phyloP scores from a whole-genome alignment of 139 green algal genomes.

The Prasinococcaceae sp. region DNA sequence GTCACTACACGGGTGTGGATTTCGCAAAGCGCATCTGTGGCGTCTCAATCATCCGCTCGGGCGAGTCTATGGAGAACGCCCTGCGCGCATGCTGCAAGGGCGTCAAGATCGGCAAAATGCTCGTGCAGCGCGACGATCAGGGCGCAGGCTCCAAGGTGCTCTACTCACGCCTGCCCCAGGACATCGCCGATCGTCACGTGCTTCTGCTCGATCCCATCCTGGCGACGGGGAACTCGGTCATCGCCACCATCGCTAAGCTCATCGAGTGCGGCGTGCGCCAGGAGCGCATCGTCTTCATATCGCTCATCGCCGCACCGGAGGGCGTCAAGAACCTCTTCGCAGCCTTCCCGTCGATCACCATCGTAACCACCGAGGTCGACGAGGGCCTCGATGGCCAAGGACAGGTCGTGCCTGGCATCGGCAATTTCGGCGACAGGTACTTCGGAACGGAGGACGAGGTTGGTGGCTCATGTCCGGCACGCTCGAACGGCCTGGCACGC shows the following conservation, averaged over 20 bases:
- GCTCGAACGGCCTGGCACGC: too few relatives aligned
- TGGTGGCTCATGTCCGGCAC: too few relatives aligned
- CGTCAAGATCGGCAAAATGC: constrained; percentile 97
- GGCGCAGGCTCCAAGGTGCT: too few relatives aligned
- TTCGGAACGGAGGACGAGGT: constrained; percentile 31
- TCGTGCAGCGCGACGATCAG: constrained; percentile 60
- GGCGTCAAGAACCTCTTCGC: constrained; percentile 65
- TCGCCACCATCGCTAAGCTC: constrained; percentile 49
- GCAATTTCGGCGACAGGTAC: constrained; percentile 61
- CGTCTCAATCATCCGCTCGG: constrained; percentile 81
- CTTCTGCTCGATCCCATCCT: constrained; percentile 90
- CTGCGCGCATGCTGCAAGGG: constrained; percentile 91
- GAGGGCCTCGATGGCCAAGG: constrained; percentile 53
- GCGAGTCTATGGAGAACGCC: constrained; percentile 92
- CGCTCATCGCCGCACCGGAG: constrained; percentile 80
- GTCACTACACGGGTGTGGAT: constrained; percentile 78
- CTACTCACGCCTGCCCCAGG: constrained; percentile 8
- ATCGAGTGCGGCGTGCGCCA: constrained; percentile 70
- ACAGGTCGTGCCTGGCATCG: constrained; percentile 68
- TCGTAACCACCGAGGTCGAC: constrained; percentile 94
- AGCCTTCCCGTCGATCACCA: constrained; percentile 52
- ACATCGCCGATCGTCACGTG: constrained; percentile 83
- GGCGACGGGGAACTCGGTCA: constrained; percentile 43
- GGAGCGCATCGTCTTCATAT: constrained; percentile 79
- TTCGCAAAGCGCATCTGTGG: constrained; percentile 89